Evolutionary conservation across 306 rosid species (phyloP), one percentile per base, ranked within the genome.

Genomic region (Arachis hypogaea): DNA sequence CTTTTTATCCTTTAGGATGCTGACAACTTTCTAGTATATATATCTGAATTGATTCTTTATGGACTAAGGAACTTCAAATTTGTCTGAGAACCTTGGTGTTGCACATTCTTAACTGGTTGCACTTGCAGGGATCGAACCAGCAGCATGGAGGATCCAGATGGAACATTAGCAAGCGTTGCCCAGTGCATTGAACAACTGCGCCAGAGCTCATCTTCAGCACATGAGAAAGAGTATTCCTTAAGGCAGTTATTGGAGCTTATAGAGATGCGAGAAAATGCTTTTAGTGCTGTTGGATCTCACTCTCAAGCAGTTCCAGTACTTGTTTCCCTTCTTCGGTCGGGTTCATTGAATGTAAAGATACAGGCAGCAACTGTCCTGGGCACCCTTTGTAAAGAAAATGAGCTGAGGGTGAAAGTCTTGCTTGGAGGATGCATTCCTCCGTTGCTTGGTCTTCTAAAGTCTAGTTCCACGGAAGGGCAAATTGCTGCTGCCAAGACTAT

Each of bases 401-500:
- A 95, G 78, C 85, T 95, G 66, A 86, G 97, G 86, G 92, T 95
- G 79, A 95, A 95, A 83, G 99, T 95, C 72, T 86, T 95, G 82
- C 97, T 95, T 80, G 99, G 99, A 67, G 99, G 99, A 69, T 92
- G 99, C 81, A 95, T 95, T 80, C 99, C 99, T 58, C 99, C 99
- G 14, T 81, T 95, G 86, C 98, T 95, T 74, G 96, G 99, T 81
- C 78, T 95, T 52, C 96, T 95, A 55, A 95, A 88, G 88, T 95
- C 98, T 85, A 95, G 83, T 80, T 90, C 96, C 36, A 83, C 86
- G 3, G 99, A 95, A 77, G 90, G 92, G 42, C 98, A 90, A 82
- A 84, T 95, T 83, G 96, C 99, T 62, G 81, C 99, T 77, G 99
- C 99, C 44, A 90, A 92, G 80, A 95, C 99, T 46, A 95, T 95